Evolutionary conservation across 768 basidiomycete genomes (phyloP).

Genomic region (Suillus paluster): DNA sequence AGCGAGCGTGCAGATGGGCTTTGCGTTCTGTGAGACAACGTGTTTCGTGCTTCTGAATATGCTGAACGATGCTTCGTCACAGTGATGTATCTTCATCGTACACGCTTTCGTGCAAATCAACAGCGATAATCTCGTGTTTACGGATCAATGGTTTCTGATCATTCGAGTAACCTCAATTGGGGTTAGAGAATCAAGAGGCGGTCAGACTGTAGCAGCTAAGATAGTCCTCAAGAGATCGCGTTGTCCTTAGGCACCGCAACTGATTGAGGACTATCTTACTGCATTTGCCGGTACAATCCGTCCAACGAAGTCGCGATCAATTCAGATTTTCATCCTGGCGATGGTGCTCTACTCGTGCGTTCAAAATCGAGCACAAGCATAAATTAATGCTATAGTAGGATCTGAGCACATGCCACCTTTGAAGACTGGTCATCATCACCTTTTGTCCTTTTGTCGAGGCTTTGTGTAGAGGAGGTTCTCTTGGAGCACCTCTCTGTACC

Average conservation of each 20-base stretch:
- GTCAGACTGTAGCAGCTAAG: neutral
- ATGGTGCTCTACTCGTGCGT: no score
- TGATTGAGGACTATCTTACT: no score
- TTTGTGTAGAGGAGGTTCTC: neutral
- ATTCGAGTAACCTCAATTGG: neutral
- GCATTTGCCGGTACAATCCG: neutral
- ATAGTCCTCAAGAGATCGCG: no score
- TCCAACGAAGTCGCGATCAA: neutral
- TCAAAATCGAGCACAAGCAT: neutral
- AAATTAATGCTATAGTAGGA: neutral
- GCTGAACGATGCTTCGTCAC: neutral
- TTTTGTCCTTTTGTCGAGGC: neutral
- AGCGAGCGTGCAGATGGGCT: neutral
- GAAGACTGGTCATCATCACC: neutral
- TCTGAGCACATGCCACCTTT: neutral
- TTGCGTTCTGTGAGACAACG: neutral
- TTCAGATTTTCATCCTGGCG: neutral
- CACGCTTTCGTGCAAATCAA: neutral
- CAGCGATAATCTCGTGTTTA: neutral
- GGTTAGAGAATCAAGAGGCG: neutral
- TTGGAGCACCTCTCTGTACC: no score
- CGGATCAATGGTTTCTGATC: neutral
- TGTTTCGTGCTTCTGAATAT: neutral
- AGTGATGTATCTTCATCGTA: neutral
- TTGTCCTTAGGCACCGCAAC: no score